Base-by-base conservation (phyloP, 176 grass and related monocot species). In the Dactylis glomerata region DNA sequence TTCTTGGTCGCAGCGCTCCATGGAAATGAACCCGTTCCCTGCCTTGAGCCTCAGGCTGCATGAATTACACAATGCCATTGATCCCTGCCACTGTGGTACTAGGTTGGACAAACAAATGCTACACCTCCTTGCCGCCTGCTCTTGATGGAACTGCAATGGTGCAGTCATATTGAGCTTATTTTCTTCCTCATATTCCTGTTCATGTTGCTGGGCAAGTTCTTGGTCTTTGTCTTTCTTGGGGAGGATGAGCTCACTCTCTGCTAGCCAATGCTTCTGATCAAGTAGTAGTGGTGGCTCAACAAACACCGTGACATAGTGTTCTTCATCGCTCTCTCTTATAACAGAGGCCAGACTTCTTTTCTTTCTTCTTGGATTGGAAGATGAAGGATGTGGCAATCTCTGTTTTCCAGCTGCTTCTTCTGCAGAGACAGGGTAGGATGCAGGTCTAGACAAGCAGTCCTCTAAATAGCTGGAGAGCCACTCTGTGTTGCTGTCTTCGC, bases 201-300 rank as follows among this genome's bases (percentile, higher is more conserved):
- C 82, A 77, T 64, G 79, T 16, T 66, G 69, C 64, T 68, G 85
- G 68, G 77, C 68, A n/a, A 75, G 81, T 83, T 86, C 88, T 63
- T 80, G 81, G 38, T 87, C 89, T 32, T 55, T 87, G 23, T 86
- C 87, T 86, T 80, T 88, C 87, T 89, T 89, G 23, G 91, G 93
- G 81, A 89, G 83, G 77, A 99, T 86, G 81, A 95, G 91, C 87
- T 99, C 93, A 54, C 96, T 99, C 76, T 99, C 96, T 32, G 96
- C 96, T 54, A 99, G 66, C 96, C 96, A 99, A 31, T 94, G 51
- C 45, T 92, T 89, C 70, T 88, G 96, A 63, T 99, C 85, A 16
- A 89, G 88, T 14, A 89, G 90, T 14, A 91, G 82, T 0, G 88
- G 86, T 59, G 90, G 87, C 89, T 89, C 71, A 32, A 88, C 58